Evolutionary conservation across 2,329 filamentous ascomycete species (phyloP), one percentile per base, ranked within the genome.

Genomic region (Xylariaceae sp.): DNA sequence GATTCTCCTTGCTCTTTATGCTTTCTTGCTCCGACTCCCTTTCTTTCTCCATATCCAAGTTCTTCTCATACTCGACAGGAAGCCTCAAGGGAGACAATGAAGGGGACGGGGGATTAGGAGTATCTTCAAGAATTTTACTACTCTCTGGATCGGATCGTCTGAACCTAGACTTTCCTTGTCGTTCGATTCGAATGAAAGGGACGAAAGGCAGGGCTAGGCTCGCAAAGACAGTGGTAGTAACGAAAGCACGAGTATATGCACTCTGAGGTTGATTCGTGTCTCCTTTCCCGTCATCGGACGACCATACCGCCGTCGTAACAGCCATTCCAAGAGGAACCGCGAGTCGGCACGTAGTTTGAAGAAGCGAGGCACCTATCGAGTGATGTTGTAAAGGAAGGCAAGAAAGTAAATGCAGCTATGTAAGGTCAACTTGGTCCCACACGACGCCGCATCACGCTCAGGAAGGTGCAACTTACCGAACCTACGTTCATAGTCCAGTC

Each of bases 401-500:
- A 9, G 59, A 56, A 39, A 62, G 46, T 29, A 59, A 54, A 40
- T 57, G 52, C 11, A 62, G 54, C 60, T 62, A 33, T 17, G 4
- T 31, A 4, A 1, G 28, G 32, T 57, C 35, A 57, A 45, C 12
- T 38, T 3, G 32, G 19, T 15, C n/a, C 26, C 22, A 19, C 12
- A 15, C n/a, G n/a, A 4, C 18, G 8, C 6, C 9, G 16, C 9
- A 7, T n/a, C 9, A 30, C 4, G 8, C 4, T 19, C 30, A 34
- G 31, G 13, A 38, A 3, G 18, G 22, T 11, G 6, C 32, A 22
- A 42, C 57, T 50, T 50, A 61, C 56, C 29, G 56, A 62, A 45
- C 59, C 57, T 52, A 61, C 56, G 35, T 62, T 62, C 50, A 63
- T 57, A 44, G 50, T 53, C 60, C 59, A 63, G 45, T 63, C 60